phyloP scores from a whole-genome alignment of 768 basidiomycete genomes.

The Leucosporidium creatinivorum region DNA sequence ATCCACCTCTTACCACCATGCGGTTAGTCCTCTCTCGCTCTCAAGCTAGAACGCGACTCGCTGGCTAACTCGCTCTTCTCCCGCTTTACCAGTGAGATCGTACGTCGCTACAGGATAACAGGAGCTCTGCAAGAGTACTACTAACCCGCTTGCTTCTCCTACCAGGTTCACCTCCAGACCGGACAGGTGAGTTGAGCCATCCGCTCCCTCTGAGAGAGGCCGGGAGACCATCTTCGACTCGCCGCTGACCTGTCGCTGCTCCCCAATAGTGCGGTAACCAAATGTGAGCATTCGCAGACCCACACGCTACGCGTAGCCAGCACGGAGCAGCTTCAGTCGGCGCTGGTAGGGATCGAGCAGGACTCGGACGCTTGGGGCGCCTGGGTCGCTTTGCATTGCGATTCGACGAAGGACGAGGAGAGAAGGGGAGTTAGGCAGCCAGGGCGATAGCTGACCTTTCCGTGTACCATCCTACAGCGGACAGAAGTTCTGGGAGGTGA shows the following conservation, averaged over 20 bases:
- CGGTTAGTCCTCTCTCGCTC: not conserved
- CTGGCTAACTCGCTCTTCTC: slow-evolving; percentile 1
- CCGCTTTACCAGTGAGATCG: not conserved
- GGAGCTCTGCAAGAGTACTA: too few species aligned
- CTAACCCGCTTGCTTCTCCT: too few species aligned
- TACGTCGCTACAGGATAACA: too few species aligned
- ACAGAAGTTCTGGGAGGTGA: slow-evolving; percentile 10
- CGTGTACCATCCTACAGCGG: not conserved
- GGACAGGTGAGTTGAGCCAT: not conserved
- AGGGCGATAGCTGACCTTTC: too few species aligned
- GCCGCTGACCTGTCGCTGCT: not conserved
- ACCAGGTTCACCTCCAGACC: slow-evolving; percentile 6
- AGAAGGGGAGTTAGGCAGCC: too few species aligned
- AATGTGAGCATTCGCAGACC: slow-evolving; percentile 49
- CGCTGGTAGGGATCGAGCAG: too few species aligned
- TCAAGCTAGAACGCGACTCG: not conserved
- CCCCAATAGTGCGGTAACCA: slow-evolving; percentile 85
- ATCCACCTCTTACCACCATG: not conserved
- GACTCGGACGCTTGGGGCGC: too few species aligned
- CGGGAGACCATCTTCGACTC: not conserved
- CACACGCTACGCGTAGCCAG: too few species aligned
- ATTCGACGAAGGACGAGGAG: too few species aligned
- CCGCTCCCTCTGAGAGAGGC: not conserved
- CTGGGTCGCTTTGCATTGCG: too few species aligned
- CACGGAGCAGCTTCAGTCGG: too few species aligned